These are phyloP conservation scores for Claviceps africana DNA, from an alignment of 2,329 filamentous ascomycete genomes.

Conservation along the genomic window DNA sequence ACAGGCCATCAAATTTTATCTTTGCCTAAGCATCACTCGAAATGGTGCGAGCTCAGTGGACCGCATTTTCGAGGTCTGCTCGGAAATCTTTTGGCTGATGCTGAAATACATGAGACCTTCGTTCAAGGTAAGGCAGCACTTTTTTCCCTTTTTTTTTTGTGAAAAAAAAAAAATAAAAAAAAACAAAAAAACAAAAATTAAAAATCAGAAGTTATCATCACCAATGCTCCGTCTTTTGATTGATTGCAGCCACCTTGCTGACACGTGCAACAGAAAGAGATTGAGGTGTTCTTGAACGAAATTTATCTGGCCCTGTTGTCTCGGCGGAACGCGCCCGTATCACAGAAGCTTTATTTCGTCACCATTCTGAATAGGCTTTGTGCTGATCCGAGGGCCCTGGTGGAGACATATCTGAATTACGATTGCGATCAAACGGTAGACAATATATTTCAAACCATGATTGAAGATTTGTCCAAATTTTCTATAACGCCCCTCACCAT, in stretches of 20 bases:
- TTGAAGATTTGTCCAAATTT: slow-evolving; percentile 84
- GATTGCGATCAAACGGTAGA: slow-evolving; percentile 92
- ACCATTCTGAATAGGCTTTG: slow-evolving; percentile 72
- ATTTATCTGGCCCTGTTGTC: slow-evolving; percentile 90
- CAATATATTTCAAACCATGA: slow-evolving; percentile 91
- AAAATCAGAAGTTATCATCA: no score
- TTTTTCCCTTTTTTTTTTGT: not conserved
- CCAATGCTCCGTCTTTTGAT: no score
- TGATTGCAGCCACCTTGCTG: slow-evolving; percentile 9
- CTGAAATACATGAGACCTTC: slow-evolving; percentile 83
- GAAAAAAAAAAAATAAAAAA: not conserved
- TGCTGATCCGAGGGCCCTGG: slow-evolving; percentile 72
- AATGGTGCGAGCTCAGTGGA: slow-evolving; percentile 92
- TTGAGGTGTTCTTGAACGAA: slow-evolving; percentile 95
- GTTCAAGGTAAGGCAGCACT: slow-evolving; percentile 54
- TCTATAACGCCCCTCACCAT: slow-evolving; percentile 67
- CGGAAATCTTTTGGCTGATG: slow-evolving; percentile 97
- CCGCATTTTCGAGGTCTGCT: slow-evolving; percentile 85
- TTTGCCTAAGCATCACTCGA: slow-evolving; percentile 85
- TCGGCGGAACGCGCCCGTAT: slow-evolving; percentile 68
- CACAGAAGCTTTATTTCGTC: slow-evolving; percentile 88
- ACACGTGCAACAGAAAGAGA: slow-evolving; percentile 56
- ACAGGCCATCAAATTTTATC: slow-evolving; percentile 90
- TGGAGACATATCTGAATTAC: slow-evolving; percentile 95
- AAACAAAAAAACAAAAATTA: no score